A percentile compares a stretch with the other conserved stretches of the same genome.
These are phyloP conservation scores for Hypoxylon cercidicola DNA, from an alignment of 495 filamentous ascomycete genomes.

Conservation along the genomic window DNA sequence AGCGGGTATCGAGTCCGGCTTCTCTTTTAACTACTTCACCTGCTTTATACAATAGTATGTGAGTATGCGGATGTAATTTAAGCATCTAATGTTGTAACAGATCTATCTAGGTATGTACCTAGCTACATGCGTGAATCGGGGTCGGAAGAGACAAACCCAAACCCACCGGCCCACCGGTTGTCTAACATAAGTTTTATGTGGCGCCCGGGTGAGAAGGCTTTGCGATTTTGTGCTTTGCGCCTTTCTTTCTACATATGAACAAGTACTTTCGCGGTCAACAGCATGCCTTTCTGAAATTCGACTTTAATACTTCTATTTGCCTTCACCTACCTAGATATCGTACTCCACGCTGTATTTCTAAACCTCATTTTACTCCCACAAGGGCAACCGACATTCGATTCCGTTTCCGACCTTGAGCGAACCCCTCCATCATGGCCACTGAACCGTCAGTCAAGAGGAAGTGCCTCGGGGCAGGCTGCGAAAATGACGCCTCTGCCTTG, in stretches of 20 bases:
- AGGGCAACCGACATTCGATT: background rate
- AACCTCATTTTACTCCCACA: background rate
- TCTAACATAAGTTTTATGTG: background rate
- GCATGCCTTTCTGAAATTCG: background rate
- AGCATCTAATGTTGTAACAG: no score
- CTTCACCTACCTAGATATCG: background rate
- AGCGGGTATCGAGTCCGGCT: slow-evolving; percentile 7
- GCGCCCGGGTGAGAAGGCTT: slow-evolving; percentile 8
- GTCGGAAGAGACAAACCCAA: background rate
- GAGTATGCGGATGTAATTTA: no score
- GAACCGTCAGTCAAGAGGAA: slow-evolving; percentile 68
- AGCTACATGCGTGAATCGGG: background rate
- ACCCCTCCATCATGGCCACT: slow-evolving; percentile 52
- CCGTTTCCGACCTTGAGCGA: background rate
- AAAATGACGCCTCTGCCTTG: slow-evolving; percentile 81
- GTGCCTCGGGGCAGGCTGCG: slow-evolving; percentile 83
- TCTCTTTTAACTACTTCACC: background rate
- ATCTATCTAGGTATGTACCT: no score
- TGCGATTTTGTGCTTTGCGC: slow-evolving; percentile 25
- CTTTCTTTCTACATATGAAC: slow-evolving; percentile 7
- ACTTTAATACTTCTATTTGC: background rate
- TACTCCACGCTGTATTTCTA: background rate
- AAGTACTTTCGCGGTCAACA: background rate
- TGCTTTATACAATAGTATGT: no score
- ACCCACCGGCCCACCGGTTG: background rate